Percentiles rank a stretch among this genome's conserved stretches.
Conservation (phyloP, 2,329 filamentous ascomycete genomes). For the Fusarium sp. region DNA sequence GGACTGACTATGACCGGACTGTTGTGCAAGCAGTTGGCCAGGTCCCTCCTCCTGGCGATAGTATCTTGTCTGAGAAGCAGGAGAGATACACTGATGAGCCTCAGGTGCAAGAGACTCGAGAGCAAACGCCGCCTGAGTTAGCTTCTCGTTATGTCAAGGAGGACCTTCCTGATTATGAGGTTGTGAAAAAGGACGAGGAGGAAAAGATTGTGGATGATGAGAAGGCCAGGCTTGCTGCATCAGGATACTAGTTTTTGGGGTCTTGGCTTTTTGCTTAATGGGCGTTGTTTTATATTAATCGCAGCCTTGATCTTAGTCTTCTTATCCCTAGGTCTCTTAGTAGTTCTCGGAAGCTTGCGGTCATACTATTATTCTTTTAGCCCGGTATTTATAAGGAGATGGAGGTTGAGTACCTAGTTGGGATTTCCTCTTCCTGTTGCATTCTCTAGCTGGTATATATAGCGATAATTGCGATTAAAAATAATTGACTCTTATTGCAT, state of each 20-base stretch:
- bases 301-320: not conserved
- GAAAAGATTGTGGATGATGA: constrained; percentile 40
- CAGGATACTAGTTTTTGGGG: constrained; percentile 25
- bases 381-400: no score
- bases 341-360: not conserved
- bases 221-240: constrained; percentile 46
- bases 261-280: no score
- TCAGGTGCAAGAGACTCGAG: not conserved
- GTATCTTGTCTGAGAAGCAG: constrained; percentile 48
- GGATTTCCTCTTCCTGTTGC: no score
- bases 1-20: constrained; percentile 39
- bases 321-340: not conserved
- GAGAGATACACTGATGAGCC: constrained; percentile 33
- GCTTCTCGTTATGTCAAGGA: constrained; percentile 12
- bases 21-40: constrained; percentile 46
- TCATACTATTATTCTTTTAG: not conserved
- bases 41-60: constrained; percentile 36
- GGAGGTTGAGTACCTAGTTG: no score
- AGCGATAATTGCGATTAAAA: no score
- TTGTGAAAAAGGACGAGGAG: constrained; percentile 12
- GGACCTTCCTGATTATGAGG: constrained; percentile 37
- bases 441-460: no score
- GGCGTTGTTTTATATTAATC: not conserved
- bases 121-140: not conserved
- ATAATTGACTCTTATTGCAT: no score